Evolutionary conservation across 2,329 filamentous ascomycete species (phyloP).

Genomic region (Ramichloridium luteum): DNA sequence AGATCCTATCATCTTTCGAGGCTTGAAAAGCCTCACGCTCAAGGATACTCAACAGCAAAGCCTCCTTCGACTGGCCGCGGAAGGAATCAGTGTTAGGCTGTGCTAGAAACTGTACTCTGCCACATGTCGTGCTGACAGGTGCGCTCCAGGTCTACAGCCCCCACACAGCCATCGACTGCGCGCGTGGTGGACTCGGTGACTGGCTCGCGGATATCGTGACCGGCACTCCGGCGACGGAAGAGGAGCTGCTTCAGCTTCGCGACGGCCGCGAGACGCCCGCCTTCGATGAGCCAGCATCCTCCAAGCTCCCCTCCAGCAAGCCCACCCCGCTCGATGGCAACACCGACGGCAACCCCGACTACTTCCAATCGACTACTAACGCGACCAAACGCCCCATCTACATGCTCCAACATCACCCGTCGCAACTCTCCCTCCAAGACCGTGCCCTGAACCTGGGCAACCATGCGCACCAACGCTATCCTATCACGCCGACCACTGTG

Average conservation of each 20-base stretch:
- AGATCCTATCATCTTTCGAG: slow-evolving; percentile 96
- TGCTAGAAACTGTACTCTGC: no score
- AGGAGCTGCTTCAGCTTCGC: slow-evolving; percentile 10
- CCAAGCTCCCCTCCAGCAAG: slow-evolving; percentile 3
- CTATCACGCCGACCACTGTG: slow-evolving; percentile 39
- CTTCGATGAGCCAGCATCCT: not conserved
- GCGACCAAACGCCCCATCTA: slow-evolving; percentile 29
- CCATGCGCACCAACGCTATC: slow-evolving; percentile 38
- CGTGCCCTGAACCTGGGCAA: slow-evolving; percentile 29
- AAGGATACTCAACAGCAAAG: slow-evolving; percentile 76
- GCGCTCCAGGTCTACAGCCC: slow-evolving; percentile 62
- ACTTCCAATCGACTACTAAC: slow-evolving; percentile 27
- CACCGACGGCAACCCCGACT: slow-evolving; percentile 13
- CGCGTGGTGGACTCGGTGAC: slow-evolving; percentile 72
- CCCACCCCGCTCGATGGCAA: slow-evolving; percentile 4
- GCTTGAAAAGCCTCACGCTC: slow-evolving; percentile 77
- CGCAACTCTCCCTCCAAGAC: slow-evolving; percentile 28
- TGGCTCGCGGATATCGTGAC: slow-evolving; percentile 85
- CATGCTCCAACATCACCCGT: slow-evolving; percentile 37
- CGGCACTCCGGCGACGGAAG: slow-evolving; percentile 32
- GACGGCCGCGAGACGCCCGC: slow-evolving; percentile 8
- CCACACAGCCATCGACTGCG: slow-evolving; percentile 87
- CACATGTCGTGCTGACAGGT: no score
- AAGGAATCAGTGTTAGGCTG: slow-evolving; percentile 60
- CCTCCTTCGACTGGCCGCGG: slow-evolving; percentile 66